phyloP scores from a whole-genome alignment of 495 filamentous ascomycete genomes.

The Aspergillus mulundensis region DNA sequence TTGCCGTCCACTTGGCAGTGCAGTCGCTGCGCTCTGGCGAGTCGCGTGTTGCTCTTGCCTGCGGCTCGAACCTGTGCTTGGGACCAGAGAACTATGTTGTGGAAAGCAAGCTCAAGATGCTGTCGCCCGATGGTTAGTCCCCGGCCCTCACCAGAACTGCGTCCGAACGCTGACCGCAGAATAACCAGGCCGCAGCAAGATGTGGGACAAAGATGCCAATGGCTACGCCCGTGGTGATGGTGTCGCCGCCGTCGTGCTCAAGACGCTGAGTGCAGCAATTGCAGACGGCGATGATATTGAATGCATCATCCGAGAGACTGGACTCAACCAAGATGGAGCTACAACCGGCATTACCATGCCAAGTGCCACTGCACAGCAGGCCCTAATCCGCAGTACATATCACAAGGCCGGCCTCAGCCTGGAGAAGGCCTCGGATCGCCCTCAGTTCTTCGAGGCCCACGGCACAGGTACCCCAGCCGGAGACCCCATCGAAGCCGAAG shows the following conservation, averaged over 20 bases:
- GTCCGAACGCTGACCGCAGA: too few species aligned
- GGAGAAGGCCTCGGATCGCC: conserved; percentile 11
- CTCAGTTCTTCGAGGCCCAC: conserved; percentile 25
- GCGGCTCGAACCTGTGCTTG: neutral
- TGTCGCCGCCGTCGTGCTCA: conserved; percentile 26
- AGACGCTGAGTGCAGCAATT: conserved; percentile 25
- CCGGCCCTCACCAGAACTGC: too few species aligned
- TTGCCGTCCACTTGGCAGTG: neutral
- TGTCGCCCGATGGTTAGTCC: neutral
- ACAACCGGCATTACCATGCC: neutral
- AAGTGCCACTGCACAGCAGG: neutral
- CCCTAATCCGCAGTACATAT: neutral
- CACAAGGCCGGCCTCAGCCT: neutral
- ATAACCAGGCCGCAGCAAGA: too few species aligned
- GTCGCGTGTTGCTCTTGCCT: neutral
- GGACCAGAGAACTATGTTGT: neutral
- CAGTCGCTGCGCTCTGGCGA: neutral
- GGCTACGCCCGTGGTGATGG: conserved; percentile 39
- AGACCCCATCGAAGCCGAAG: conserved; percentile 7
- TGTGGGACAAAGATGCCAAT: neutral
- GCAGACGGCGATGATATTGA: conserved; percentile 26
- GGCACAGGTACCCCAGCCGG: conserved; percentile 38
- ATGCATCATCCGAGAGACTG: conserved; percentile 32
- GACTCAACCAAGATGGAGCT: conserved; percentile 42
- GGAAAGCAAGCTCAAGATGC: neutral